Evolutionary conservation across 441 rosid genomes (phyloP).

Genomic region (Populus trichocarpa): DNA sequence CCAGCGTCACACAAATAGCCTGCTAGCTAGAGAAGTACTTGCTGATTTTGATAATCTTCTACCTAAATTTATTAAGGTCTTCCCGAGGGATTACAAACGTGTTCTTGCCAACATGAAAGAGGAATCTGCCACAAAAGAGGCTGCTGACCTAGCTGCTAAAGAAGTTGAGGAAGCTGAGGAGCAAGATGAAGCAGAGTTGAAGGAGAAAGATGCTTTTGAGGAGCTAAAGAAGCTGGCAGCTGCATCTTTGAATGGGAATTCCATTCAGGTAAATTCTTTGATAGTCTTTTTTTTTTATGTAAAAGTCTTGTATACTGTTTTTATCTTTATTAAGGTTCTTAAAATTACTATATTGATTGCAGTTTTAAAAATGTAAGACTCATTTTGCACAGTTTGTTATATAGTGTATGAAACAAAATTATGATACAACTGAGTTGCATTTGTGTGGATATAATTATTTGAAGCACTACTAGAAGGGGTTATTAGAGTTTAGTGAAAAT

Average conservation of each 20-base stretch:
- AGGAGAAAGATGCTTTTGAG: constrained; percentile 77
- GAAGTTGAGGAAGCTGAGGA: constrained; percentile 61
- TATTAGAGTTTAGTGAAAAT: neutral
- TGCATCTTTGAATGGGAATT: constrained; percentile 43
- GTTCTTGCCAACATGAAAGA: constrained; percentile 76
- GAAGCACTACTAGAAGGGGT: neutral
- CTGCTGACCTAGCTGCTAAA: constrained; percentile 36
- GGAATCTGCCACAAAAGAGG: constrained; percentile 44
- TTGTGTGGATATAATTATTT: neutral
- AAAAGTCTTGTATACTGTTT: neutral
- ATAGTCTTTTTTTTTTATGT: neutral
- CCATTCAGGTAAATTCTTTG: constrained; percentile 38
- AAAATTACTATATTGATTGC: neutral
- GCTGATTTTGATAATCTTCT: constrained; percentile 73
- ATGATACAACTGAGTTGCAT: neutral
- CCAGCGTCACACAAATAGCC: constrained; percentile 89
- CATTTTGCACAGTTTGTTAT: too few relatives aligned
- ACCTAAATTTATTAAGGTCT: constrained; percentile 85
- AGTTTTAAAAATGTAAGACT: too few relatives aligned
- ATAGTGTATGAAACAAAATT: too few relatives aligned
- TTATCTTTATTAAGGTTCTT: neutral
- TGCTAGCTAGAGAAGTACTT: constrained; percentile 84
- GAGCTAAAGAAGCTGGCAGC: constrained; percentile 93
- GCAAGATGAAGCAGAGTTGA: constrained; percentile 52
- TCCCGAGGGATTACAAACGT: constrained; percentile 98